phyloP scores from a whole-genome alignment of 306 rosid species.

The Hylodesmum podocarpum region DNA sequence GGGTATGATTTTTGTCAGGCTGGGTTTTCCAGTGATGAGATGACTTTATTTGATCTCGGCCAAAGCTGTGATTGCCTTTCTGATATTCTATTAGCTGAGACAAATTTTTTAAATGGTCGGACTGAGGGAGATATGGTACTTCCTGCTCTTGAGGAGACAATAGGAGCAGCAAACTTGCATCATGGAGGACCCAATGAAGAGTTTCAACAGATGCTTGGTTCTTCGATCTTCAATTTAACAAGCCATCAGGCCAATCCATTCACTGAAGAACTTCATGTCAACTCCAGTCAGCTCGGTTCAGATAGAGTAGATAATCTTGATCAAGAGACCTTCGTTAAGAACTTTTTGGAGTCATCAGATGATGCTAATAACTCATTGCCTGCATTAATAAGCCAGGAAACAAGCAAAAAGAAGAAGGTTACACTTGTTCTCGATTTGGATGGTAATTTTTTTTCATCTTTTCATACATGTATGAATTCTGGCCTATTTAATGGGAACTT shows the following conservation, averaged over 20 bases:
- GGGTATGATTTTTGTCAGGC: conserved; percentile 48
- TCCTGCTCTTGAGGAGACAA: conserved; percentile 53
- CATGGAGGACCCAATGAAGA: conserved; percentile 48
- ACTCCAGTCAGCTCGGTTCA: conserved; percentile 38
- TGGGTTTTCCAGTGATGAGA: conserved; percentile 45
- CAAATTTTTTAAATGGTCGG: conserved; percentile 46
- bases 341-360: conserved; percentile 55
- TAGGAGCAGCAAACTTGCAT: conserved; percentile 32
- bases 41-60: conserved; percentile 35
- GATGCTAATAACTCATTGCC: conserved; percentile 54
- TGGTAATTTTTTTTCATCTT: conserved; percentile 49
- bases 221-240: conserved; percentile 46
- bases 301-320: conserved; percentile 62
- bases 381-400: conserved; percentile 56
- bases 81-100: conserved; percentile 44
- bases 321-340: conserved; percentile 67
- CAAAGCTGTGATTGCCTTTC: conserved; percentile 37
- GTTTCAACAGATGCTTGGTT: conserved; percentile 35
- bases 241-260: conserved; percentile 55
- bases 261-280: conserved; percentile 43
- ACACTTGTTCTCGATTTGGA: conserved; percentile 95
- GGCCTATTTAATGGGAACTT: neutral
- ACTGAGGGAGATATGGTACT: conserved; percentile 43
- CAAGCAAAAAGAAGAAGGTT: conserved; percentile 46
- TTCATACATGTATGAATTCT: neutral